Conservation (phyloP, 2,329 filamentous ascomycete genomes). For the Aspergillus sp. region DNA sequence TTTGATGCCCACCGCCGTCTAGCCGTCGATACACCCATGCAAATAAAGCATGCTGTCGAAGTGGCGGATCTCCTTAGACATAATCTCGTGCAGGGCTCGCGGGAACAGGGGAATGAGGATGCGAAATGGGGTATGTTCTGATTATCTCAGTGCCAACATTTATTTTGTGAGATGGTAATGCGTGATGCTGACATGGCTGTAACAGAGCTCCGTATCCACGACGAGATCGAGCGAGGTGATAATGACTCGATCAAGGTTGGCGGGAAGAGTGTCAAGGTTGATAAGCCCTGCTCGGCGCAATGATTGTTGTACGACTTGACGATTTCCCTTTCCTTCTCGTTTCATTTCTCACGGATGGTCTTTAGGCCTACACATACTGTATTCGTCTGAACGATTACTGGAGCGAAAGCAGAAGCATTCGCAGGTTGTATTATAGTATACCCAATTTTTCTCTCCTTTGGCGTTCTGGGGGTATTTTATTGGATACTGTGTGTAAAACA, state of each 20-base stretch:
- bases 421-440: conserved; percentile 33
- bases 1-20: conserved; percentile 65
- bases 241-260: conserved; percentile 79
- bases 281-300: conserved; percentile 36
- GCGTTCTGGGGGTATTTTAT: conserved; percentile 28
- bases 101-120: conserved; percentile 27
- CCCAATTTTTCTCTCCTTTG: conserved; percentile 27
- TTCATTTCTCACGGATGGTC: not conserved
- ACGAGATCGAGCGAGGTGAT: conserved; percentile 83
- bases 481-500: conserved; percentile 22
- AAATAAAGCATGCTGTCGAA: conserved; percentile 72
- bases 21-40: conserved; percentile 52
- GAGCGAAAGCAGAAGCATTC: not conserved
- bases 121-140: conserved; percentile 29
- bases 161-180: not conserved
- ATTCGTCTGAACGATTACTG: conserved; percentile 2
- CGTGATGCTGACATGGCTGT: conserved; percentile 5
- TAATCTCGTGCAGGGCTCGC: conserved; percentile 80
- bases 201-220: conserved; percentile 77
- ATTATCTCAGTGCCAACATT: not conserved
- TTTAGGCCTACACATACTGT: not conserved
- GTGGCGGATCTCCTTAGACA: conserved; percentile 71
- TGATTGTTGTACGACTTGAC: not conserved
- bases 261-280: conserved; percentile 32
- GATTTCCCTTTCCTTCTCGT: too few relatives aligned